Evolutionary conservation across 768 basidiomycete genomes (phyloP).

Genomic region (Clathrus columnatus): DNA sequence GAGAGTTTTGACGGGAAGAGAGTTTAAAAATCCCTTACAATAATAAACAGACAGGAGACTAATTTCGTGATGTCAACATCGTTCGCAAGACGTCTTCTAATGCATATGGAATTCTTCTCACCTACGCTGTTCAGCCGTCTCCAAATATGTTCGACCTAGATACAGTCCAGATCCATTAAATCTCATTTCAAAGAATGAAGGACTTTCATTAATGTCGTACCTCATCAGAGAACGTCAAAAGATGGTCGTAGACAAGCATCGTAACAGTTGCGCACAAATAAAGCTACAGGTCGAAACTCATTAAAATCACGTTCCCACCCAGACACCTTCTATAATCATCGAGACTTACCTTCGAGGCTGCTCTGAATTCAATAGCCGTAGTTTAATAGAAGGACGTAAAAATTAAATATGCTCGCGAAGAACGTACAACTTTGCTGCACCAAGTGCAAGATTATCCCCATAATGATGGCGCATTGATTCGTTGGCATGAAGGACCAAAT

Average conservation of each 20-base stretch:
- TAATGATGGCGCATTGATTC: neutral
- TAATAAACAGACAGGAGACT: neutral
- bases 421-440: neutral
- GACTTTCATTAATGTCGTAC: too few species aligned
- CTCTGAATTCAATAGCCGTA: neutral
- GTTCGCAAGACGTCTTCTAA: neutral
- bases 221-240: conserved; percentile 2
- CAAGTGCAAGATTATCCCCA: neutral
- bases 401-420: too few species aligned
- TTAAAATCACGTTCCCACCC: too few species aligned
- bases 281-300: neutral
- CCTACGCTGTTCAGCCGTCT: neutral
- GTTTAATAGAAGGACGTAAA: neutral
- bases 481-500: too few species aligned
- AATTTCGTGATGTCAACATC: neutral
- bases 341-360: neutral
- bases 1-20: neutral
- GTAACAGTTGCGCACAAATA: neutral
- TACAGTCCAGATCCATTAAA: too few species aligned
- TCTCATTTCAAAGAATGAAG: too few species aligned
- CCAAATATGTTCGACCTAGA: neutral
- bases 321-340: neutral
- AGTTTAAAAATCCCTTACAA: neutral
- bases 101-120: neutral
- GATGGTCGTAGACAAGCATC: conserved; percentile 2